phyloP scores from a whole-genome alignment of 768 basidiomycete species.

The Tubosaeta sp. region DNA sequence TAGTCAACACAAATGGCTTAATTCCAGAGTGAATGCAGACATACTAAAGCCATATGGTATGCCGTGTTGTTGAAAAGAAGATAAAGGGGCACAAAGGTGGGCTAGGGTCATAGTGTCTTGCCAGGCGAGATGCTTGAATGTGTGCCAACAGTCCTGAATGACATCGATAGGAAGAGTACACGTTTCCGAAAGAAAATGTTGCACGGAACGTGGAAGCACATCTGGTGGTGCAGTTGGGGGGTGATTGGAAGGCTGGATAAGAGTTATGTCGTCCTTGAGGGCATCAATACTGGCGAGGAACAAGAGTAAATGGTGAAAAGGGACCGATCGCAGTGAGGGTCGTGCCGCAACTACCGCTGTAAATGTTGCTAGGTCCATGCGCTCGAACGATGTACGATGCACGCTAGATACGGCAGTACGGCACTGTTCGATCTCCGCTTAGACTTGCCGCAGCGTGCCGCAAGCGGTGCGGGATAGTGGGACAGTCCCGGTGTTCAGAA shows the following conservation, averaged over 20 bases:
- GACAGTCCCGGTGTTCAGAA: no score
- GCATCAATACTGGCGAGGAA: background rate
- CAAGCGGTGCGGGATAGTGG: no score
- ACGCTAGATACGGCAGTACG: no score
- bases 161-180: background rate
- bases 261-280: background rate
- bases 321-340: background rate
- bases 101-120: accelerated
- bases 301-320: background rate
- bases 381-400: no score
- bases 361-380: no score
- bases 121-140: background rate
- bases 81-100: background rate
- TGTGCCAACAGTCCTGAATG: background rate
- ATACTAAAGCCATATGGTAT: background rate
- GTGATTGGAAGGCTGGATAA: background rate
- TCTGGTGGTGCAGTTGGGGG: background rate
- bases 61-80: background rate
- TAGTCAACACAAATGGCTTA: no score
- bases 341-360: no score
- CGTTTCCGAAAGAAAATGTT: background rate
- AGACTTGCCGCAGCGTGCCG: no score
- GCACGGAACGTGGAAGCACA: background rate
- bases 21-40: background rate
- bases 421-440: no score